Evolutionary conservation across 352 stramenopile genomes (phyloP).

Genomic region (Pythium insidiosum): DNA sequence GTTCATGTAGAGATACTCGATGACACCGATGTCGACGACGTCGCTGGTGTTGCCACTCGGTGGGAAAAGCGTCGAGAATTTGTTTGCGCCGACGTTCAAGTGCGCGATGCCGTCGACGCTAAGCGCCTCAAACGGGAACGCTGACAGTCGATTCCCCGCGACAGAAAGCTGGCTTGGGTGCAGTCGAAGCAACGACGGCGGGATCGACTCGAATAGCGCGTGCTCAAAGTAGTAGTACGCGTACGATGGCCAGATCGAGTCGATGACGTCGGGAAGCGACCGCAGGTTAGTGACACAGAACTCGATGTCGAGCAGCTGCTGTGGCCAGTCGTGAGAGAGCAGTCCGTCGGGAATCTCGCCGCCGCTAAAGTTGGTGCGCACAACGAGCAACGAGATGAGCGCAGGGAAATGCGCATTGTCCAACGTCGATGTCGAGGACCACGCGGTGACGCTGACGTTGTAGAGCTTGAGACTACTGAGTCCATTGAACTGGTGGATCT

Average conservation of each 20-base stretch:
- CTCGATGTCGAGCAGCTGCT: constrained; percentile 6
- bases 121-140: constrained; percentile 1
- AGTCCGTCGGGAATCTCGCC: constrained; percentile 6
- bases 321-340: constrained; percentile 2
- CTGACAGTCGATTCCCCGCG: constrained; percentile 1
- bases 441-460: constrained; percentile 23
- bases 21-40: neutral
- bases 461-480: constrained; percentile 24
- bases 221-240: constrained; percentile 4
- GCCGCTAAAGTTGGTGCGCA: constrained; percentile 13
- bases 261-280: constrained; percentile 4
- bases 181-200: neutral
- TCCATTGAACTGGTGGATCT: constrained; percentile 14
- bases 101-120: neutral
- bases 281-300: constrained; percentile 11
- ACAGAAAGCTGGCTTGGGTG: constrained; percentile 1
- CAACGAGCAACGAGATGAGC: constrained; percentile 11
- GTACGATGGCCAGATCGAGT: constrained; percentile 1
- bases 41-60: too few species aligned
- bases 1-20: neutral
- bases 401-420: constrained; percentile 15
- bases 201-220: constrained; percentile 3
- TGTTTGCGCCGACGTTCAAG: neutral
- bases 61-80: neutral
- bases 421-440: constrained; percentile 15